Evolutionary conservation across 1,284 basidiomycete genomes (phyloP), one percentile per base, ranked within the genome.

Genomic region (Mycena citricolor): DNA sequence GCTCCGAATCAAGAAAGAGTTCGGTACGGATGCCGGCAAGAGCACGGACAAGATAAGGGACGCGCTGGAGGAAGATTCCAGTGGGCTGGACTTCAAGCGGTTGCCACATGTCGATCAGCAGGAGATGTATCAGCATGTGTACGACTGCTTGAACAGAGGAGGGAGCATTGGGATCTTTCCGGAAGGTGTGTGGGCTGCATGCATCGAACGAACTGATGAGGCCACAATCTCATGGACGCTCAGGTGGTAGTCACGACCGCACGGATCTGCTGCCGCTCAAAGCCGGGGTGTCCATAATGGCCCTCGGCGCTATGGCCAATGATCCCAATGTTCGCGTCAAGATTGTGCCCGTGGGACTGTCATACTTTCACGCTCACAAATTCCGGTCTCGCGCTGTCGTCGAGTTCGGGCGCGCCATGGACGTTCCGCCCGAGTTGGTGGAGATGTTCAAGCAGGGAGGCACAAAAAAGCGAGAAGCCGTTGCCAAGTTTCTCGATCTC

Each of bases 111-210:
- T 98, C 49, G 88, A 97, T 68, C 94, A 98, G 65, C 82, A 89
- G 50, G 82, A 92, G 51, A 98, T 98, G 85, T 99, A 98, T 64
- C 83, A 86, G 17, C 81, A 92, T 51, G 97, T 99, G 4, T 99
- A 97, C 64, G 77, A 91, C 57, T 81, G 83, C 51, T 72, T 99
- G 48, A 90, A 85, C 48, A 81, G 89, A 42, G 90, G 91, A 13
- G 92, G 92, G 8, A 86, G 86, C 56, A 94, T 98, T 54, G 92
- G 94, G 37, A 95, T 98, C 55, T 97, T 97, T 62, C 94, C 94
- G 34, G 94, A 97, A 83, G 94, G 92, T 90, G 54, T 54, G 61
- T 61, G 19, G 8, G 21, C 21, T 38, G 20, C 39, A 19, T 32
- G 31, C n/a, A n/a, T n/a, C n/a, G n/a, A n/a, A n/a, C n/a, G n/a